These are phyloP conservation scores for Talaromyces proteolyticus DNA, from an alignment of 495 filamentous ascomycete genomes.

Conservation along the genomic window DNA sequence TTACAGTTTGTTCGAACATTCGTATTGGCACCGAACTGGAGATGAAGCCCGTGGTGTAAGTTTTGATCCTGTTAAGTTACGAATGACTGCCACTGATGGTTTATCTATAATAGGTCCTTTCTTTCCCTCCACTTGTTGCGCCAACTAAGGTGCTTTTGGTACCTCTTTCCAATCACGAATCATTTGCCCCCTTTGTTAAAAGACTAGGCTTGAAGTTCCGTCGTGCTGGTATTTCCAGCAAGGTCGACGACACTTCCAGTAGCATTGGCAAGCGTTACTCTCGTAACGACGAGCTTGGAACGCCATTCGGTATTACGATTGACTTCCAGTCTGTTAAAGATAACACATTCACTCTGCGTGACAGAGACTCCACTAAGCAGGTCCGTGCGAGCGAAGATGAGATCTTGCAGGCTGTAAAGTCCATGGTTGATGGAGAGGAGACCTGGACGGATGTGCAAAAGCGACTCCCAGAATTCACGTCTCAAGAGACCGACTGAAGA, in stretches of 20 bases:
- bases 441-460: slow-evolving; percentile 57
- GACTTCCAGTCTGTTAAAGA: slow-evolving; percentile 68
- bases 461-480: slow-evolving; percentile 60
- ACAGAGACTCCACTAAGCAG: slow-evolving; percentile 63
- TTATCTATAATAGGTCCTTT: slow-evolving; percentile 45
- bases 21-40: slow-evolving; percentile 65
- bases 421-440: slow-evolving; percentile 55
- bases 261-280: slow-evolving; percentile 66
- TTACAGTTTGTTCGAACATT: slow-evolving; percentile 73
- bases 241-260: slow-evolving; percentile 60
- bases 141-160: slow-evolving; percentile 68
- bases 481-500: slow-evolving; percentile 57
- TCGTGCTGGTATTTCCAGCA: slow-evolving; percentile 52
- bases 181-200: slow-evolving; percentile 52
- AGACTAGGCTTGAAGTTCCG: slow-evolving; percentile 48
- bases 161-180: slow-evolving; percentile 52
- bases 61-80: too few relatives aligned
- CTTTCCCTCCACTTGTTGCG: slow-evolving; percentile 58
- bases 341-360: slow-evolving; percentile 60
- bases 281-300: slow-evolving; percentile 63
- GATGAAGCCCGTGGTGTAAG: slow-evolving; percentile 61
- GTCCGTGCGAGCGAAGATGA: slow-evolving; percentile 62
- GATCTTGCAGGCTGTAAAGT: slow-evolving; percentile 55
- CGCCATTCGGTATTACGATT: slow-evolving; percentile 60
- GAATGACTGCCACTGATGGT: too few relatives aligned